phyloP scores from a whole-genome alignment of 805 yeast species.

The Candida pseudofarinosa region DNA sequence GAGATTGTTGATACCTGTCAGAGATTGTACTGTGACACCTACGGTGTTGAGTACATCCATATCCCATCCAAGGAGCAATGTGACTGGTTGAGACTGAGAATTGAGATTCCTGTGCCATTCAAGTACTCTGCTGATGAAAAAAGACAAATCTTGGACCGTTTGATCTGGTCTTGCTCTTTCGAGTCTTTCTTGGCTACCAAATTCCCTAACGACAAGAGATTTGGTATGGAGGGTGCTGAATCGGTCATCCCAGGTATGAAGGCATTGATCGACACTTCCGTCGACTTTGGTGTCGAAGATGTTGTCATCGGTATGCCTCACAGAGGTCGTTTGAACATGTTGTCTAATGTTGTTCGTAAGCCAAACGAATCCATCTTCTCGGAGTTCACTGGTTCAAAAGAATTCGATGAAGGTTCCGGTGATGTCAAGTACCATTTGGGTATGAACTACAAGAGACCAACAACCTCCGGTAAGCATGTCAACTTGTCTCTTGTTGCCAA shows the following conservation, averaged over 20 bases:
- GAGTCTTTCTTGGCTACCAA: slow-evolving; percentile 91
- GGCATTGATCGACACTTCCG: slow-evolving; percentile 89
- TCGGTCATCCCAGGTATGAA: slow-evolving; percentile 95
- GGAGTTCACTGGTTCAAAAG: slow-evolving; percentile 89
- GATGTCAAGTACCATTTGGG: slow-evolving; percentile 99
- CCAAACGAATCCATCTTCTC: slow-evolving; percentile 97
- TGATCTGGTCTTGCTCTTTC: slow-evolving; percentile 94
- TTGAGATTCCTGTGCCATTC: slow-evolving; percentile 88
- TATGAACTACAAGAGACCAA: slow-evolving; percentile 98
- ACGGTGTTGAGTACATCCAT: slow-evolving; percentile 95
- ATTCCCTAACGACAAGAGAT: slow-evolving; percentile 97
- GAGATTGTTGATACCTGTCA: slow-evolving; percentile 81
- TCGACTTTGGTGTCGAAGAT: slow-evolving; percentile 90
- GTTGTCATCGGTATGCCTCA: slow-evolving; percentile 99
- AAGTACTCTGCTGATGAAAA: slow-evolving; percentile 83
- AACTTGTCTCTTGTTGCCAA: slow-evolving; percentile 95
- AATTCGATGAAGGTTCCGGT: slow-evolving; percentile 95
- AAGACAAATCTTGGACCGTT: slow-evolving; percentile 92
- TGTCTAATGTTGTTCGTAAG: slow-evolving; percentile 96
- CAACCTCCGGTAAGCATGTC: slow-evolving; percentile 95
- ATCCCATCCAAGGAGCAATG: slow-evolving; percentile 93
- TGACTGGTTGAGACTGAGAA: slow-evolving; percentile 97
- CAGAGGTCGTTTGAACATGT: slow-evolving; percentile 97
- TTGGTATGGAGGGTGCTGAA: slow-evolving; percentile 98
- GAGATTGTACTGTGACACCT: slow-evolving; percentile 76